Evolutionary conservation across 352 stramenopile genomes (phyloP), one percentile per base, ranked within the genome.

Genomic region (Aphanomyces stellatus): DNA sequence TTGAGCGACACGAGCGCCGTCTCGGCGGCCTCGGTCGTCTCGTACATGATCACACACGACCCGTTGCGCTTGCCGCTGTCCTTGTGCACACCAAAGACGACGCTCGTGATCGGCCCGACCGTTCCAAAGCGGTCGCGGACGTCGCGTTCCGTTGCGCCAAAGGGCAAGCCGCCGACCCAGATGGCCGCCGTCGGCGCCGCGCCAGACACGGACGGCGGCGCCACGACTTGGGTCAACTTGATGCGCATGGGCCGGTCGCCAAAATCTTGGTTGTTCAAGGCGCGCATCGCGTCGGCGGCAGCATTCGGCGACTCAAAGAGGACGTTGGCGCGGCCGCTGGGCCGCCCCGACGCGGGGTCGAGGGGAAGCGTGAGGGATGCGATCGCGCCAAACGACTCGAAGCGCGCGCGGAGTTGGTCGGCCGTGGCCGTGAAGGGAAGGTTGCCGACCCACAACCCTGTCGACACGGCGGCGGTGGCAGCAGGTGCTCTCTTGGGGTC

Each of bases 1-100:
- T 99, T 92, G 63, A 98, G 80, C 59, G 74, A 81, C 22, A 99
- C 72, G n/a, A n/a, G n/a, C 35, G 86, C 94, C 37, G 89, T 89
- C 31, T 88, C 77, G 6, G 82, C 87, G 53, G 60, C 86, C 28
- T 87, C 85, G 2, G 72, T 27, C 51, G 80, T 87, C 27, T 65
- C 73, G 67, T 99, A 99, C 25, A 81, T 46, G 37, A 46, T 19
- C 1, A 46, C n/a, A 19, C 37, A 46, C 37, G 37, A 2, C n/a
- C 37, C 37, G n/a, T 46, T 46, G 37, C 37, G 37, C n/a, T 46
- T 46, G 13, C 37, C 37, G n/a, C n/a, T n/a, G n/a, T n/a, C n/a
- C n/a, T n/a, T n/a, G n/a, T n/a, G n/a, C n/a, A n/a, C n/a, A n/a
- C n/a, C n/a, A n/a, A n/a, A n/a, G n/a, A n/a, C n/a, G n/a, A n/a